Percentiles rank a stretch among this genome's conserved stretches.
phyloP scores from a whole-genome alignment of 345 rosid species.

The Viola odorata region DNA sequence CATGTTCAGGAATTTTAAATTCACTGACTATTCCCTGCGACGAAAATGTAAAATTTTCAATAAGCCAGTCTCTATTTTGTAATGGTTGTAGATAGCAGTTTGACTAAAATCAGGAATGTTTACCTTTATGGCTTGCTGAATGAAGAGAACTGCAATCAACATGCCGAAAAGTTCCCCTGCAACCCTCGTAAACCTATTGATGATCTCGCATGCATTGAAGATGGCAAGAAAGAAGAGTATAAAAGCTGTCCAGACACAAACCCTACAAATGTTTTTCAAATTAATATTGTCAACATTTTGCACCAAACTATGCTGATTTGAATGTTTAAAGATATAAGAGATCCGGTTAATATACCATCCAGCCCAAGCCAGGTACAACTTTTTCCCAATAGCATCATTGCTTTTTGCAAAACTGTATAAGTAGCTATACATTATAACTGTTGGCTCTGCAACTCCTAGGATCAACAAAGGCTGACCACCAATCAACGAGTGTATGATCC shows the following conservation, averaged over 20 bases:
- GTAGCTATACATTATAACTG: slow-evolving; percentile 35
- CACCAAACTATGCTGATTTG: neutral
- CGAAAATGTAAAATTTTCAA: neutral
- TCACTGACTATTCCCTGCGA: slow-evolving; percentile 35
- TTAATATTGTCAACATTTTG: neutral
- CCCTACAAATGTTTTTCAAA: slow-evolving; percentile 29
- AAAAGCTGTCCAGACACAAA: slow-evolving; percentile 37
- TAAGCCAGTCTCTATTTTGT: no score
- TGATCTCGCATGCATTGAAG: slow-evolving; percentile 32
- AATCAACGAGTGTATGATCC: slow-evolving; percentile 49
- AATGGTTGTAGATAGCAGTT: no score
- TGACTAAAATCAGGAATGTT: neutral
- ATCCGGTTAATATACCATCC: slow-evolving; percentile 27
- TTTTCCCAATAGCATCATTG: slow-evolving; percentile 18
- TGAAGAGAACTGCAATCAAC: slow-evolving; percentile 37
- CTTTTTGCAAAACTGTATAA: slow-evolving; percentile 31
- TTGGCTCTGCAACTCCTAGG: slow-evolving; percentile 43
- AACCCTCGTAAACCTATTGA: slow-evolving; percentile 32
- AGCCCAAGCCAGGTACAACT: slow-evolving; percentile 36
- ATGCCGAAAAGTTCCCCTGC: slow-evolving; percentile 40
- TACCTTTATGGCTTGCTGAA: slow-evolving; percentile 36
- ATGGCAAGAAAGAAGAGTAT: slow-evolving; percentile 27
- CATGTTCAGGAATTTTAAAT: slow-evolving; percentile 18
- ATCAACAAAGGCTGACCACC: slow-evolving; percentile 43
- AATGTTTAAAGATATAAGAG: neutral